Conservation (phyloP, 2,329 filamentous ascomycete genomes). For the Aspergillus ochraceus region DNA sequence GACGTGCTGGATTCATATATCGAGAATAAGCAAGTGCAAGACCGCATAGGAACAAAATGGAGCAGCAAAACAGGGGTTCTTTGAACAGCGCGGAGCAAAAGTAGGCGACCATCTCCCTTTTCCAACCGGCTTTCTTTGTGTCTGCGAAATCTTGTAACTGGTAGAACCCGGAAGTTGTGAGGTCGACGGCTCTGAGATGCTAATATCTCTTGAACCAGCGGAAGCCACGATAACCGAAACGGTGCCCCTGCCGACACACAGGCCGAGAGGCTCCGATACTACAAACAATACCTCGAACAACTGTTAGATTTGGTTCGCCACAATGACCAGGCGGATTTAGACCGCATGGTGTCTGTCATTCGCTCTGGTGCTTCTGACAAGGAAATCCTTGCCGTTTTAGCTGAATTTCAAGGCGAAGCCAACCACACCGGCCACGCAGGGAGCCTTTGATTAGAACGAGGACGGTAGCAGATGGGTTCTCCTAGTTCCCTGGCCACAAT, state of each 20-base stretch:
- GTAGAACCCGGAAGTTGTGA: neutral
- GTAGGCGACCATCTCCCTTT: slow-evolving; percentile 5
- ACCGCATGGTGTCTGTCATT: slow-evolving; percentile 25
- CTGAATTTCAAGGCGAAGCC: slow-evolving; percentile 8
- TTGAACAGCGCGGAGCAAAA: slow-evolving; percentile 8
- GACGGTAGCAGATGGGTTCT: neutral
- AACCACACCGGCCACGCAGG: neutral
- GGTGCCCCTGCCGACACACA: neutral
- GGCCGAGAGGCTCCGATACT: slow-evolving; percentile 21
- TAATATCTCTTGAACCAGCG: neutral
- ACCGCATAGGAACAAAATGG: neutral
- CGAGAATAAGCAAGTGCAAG: neutral
- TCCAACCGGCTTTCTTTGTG: neutral
- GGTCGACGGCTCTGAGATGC: slow-evolving; percentile 1
- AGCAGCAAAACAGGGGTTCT: slow-evolving; percentile 1
- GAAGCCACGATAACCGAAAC: neutral
- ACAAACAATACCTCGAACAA: slow-evolving; percentile 25
- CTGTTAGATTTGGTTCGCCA: slow-evolving; percentile 26
- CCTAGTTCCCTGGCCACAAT: neutral
- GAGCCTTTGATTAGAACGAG: slow-evolving; percentile 2
- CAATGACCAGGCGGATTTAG: slow-evolving; percentile 22
- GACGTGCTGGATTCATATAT: neutral
- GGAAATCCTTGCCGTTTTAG: slow-evolving; percentile 24
- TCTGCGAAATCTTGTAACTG: neutral
- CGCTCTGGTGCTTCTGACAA: slow-evolving; percentile 30